phyloP scores from a whole-genome alignment of 495 filamentous ascomycete genomes.

The Hypomontagnella submonticulosa region DNA sequence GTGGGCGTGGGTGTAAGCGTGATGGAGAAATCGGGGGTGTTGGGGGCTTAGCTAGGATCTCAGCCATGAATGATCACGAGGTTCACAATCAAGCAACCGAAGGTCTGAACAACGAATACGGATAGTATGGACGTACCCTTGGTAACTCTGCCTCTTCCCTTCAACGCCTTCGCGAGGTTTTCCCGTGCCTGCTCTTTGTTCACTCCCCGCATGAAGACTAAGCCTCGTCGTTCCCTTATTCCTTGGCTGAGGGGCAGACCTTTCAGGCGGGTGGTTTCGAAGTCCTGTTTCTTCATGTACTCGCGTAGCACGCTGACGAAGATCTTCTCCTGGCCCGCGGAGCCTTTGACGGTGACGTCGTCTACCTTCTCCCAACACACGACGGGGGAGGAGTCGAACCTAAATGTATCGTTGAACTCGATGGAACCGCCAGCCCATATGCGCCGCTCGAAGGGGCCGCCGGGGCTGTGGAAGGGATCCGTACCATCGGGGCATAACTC shows the following conservation, averaged over 20 bases:
- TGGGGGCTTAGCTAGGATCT: conserved; percentile 38
- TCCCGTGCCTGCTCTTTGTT: conserved; percentile 17
- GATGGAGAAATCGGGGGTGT: conserved; percentile 67
- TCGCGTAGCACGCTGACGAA: conserved; percentile 55
- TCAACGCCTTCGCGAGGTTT: conserved; percentile 10
- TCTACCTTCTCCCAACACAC: conserved; percentile 74
- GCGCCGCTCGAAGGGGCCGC: conserved; percentile 69
- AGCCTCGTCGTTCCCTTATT: conserved; percentile 51
- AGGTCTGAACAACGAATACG: neutral
- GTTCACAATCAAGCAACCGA: neutral
- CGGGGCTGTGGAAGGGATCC: conserved; percentile 75
- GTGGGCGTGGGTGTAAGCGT: conserved; percentile 68
- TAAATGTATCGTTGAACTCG: conserved; percentile 44
- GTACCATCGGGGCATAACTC: conserved; percentile 76
- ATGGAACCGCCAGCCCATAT: conserved; percentile 84
- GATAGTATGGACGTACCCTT: conserved; percentile 36
- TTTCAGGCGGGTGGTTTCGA: neutral
- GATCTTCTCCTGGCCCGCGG: conserved; percentile 51
- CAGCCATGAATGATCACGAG: conserved; percentile 33
- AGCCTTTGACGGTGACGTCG: conserved; percentile 57
- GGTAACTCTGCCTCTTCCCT: conserved; percentile 24
- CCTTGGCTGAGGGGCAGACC: conserved; percentile 3
- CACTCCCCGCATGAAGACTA: conserved; percentile 54
- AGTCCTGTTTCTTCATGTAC: conserved; percentile 36
- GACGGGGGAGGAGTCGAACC: conserved; percentile 61